Conservation (phyloP, 805 yeast genomes). For the Yamadazyma phyllophila region DNA sequence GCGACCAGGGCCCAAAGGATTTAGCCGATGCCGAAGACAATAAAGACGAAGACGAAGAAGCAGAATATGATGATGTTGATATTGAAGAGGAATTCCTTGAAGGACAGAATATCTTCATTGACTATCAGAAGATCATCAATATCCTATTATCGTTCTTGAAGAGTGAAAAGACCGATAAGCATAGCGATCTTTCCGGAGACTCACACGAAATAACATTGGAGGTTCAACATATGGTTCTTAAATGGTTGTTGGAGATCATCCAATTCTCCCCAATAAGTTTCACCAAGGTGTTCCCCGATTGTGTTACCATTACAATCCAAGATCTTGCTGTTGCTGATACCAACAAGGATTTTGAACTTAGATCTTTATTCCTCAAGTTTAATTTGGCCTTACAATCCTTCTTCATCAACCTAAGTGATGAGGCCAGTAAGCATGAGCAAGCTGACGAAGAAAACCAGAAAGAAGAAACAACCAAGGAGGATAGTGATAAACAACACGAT, state of each 20-base stretch:
- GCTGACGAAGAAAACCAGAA: constrained; percentile 48
- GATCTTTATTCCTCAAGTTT: constrained; percentile 36
- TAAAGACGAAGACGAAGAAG: constrained; percentile 15
- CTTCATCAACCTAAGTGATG: constrained; percentile 28
- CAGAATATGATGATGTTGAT: constrained; percentile 15
- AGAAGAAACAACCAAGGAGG: constrained; percentile 9
- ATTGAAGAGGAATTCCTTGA: constrained; percentile 41
- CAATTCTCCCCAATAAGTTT: constrained; percentile 75
- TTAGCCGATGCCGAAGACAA: constrained; percentile 17
- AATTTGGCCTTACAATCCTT: constrained; percentile 33
- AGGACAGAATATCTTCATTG: constrained; percentile 76
- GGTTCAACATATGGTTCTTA: constrained; percentile 73
- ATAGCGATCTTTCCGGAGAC: constrained; percentile 31
- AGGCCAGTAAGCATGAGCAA: constrained; percentile 10
- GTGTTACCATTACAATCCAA: constrained; percentile 62
- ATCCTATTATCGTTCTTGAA: constrained; percentile 80
- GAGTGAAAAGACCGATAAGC: constrained; percentile 28
- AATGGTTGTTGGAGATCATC: constrained; percentile 77
- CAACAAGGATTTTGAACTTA: constrained; percentile 35
- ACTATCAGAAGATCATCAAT: constrained; percentile 75
- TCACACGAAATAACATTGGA: constrained; percentile 45
- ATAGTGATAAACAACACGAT: neutral
- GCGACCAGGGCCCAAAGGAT: neutral
- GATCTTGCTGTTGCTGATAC: constrained; percentile 35
- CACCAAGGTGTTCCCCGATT: constrained; percentile 68